These are phyloP conservation scores for Perilla frutescens DNA, from an alignment of 257 asterid genomes.

Conservation along the genomic window DNA sequence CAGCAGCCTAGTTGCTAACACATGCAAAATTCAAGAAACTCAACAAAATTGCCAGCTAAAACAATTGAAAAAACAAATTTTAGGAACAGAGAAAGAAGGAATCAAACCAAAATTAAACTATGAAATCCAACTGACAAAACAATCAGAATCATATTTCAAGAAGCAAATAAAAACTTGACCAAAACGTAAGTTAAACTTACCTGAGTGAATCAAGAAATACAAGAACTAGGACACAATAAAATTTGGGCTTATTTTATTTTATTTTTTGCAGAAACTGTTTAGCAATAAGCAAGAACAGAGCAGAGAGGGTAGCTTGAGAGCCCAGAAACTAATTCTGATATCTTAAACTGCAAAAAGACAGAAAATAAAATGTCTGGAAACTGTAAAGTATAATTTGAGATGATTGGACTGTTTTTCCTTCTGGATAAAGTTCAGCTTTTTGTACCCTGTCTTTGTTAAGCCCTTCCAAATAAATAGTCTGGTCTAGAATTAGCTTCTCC, in stretches of 20 bases:
- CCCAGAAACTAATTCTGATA: slow-evolving; percentile 16
- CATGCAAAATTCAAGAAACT: slow-evolving; percentile 21
- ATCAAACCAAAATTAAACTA: slow-evolving; percentile 1
- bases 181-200: slow-evolving; percentile 23
- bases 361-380: slow-evolving; percentile 13
- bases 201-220: slow-evolving; percentile 32
- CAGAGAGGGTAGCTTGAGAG: slow-evolving; percentile 21
- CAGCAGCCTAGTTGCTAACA: background rate
- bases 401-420: slow-evolving; percentile 33
- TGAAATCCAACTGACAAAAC: background rate
- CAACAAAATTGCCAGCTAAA: background rate
- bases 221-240: too few relatives aligned
- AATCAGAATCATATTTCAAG: background rate
- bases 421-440: slow-evolving; percentile 31
- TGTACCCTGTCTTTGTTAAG: background rate
- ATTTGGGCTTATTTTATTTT: too few relatives aligned
- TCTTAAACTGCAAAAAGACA: slow-evolving; percentile 22
- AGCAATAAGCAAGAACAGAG: background rate
- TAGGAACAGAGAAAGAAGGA: background rate
- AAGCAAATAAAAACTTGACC: slow-evolving; percentile 2
- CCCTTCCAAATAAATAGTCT: too few relatives aligned
- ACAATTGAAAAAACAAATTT: background rate
- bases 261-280: background rate
- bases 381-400: slow-evolving; percentile 11
- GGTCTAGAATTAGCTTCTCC: background rate